Conservation (phyloP, 257 asterid species). For the Fraxinus americana region DNA sequence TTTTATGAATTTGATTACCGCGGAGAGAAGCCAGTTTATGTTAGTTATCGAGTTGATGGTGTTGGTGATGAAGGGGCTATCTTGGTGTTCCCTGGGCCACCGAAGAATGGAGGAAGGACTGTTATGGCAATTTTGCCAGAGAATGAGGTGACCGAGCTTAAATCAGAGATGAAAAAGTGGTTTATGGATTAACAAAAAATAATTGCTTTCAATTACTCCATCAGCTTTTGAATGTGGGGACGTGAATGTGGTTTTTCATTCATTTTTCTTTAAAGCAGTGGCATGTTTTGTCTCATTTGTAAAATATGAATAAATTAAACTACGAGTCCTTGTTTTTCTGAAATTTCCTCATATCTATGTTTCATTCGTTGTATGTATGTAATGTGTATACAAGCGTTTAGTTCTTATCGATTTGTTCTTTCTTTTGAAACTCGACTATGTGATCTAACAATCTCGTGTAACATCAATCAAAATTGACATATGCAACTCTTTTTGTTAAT, state of each 20-base stretch:
- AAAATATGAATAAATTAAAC: background rate
- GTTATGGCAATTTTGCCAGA: constrained; percentile 60
- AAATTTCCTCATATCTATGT: background rate
- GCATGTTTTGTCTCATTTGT: background rate
- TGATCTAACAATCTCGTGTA: background rate
- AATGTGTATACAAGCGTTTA: background rate
- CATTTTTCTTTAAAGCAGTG: no score
- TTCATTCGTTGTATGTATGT: background rate
- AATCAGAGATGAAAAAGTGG: constrained; percentile 56
- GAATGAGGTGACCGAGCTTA: constrained; percentile 52
- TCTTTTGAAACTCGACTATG: background rate
- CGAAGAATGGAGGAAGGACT: constrained; percentile 34
- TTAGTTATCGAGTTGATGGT: constrained; percentile 57
- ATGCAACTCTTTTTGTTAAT: background rate
- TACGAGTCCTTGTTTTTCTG: background rate
- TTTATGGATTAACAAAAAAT: constrained; percentile 19
- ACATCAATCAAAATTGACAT: background rate
- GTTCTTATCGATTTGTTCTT: background rate
- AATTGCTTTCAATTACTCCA: background rate
- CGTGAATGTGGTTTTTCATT: no score
- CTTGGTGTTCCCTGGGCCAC: constrained; percentile 55
- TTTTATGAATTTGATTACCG: constrained; percentile 54
- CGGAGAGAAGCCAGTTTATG: constrained; percentile 48
- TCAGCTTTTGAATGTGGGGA: background rate
- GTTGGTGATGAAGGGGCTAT: constrained; percentile 73